Evolutionary conservation across 768 basidiomycete genomes (phyloP), one percentile per base, ranked within the genome.

Genomic region (Mycena floridula): DNA sequence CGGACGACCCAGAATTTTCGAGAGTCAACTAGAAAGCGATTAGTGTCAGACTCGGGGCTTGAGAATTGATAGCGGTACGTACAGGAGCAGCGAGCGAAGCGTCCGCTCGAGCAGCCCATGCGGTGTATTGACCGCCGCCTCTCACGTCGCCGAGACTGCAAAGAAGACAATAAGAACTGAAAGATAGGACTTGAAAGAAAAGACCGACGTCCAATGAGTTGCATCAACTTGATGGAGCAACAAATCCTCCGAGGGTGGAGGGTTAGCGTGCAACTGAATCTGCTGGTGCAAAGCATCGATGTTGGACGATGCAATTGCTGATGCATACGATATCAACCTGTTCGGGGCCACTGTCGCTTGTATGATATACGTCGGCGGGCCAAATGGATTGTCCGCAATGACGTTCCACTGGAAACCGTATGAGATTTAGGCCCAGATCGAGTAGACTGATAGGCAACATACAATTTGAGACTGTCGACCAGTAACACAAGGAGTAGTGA

Each of bases 41-140:
- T 73, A 70, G 72, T 74, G 45, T 26, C 43, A 32, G 20, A 27
- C 43, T 8, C 32, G 25, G n/a, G 40, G 23, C n/a, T n/a, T n/a
- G 21, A 37, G 40, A 8, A 46, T 23, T 18, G 22, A 18, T 7
- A 22, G 35, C 48, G 27, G 37, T 21, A 20, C 21, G 25, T 16
- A 25, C 28, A 45, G 25, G 49, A 22, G 22, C 35, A 23, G 30
- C 18, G 21, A 26, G 21, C 9, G 15, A 13, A 23, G 38, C n/a
- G 38, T 39, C 9, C n/a, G 38, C n/a, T 21, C 38, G n/a, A 22
- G 38, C 38, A n/a, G 15, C 21, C 38, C 38, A 39, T 4, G 38
- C n/a, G 13, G 38, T 39, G n/a, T 21, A 39, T 3, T 4, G 21
- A 23, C n/a, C n/a, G 22, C 38, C 38, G 13, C 38, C 38, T 39